phyloP scores from a whole-genome alignment of 2,329 filamentous ascomycete genomes.

The Lomentospora prolificans region DNA sequence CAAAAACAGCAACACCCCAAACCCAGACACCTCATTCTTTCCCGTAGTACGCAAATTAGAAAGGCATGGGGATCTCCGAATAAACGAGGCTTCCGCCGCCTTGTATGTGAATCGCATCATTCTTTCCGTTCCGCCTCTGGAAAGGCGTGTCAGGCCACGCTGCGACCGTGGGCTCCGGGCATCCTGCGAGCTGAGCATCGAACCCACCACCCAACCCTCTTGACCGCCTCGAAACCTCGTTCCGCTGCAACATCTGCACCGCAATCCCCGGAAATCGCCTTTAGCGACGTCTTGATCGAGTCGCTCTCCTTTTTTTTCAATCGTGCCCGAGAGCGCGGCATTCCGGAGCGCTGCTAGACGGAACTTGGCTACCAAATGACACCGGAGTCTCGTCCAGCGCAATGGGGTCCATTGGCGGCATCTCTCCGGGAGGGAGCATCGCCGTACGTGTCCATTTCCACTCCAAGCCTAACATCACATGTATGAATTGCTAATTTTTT shows the following conservation, averaged over 20 bases:
- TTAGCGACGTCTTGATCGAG: not conserved
- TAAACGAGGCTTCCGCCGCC: not conserved
- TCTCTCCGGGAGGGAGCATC: constrained; percentile 70
- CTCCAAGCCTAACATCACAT: not conserved
- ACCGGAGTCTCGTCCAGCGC: constrained; percentile 4
- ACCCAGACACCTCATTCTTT: not conserved
- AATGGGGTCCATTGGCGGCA: constrained; percentile 37
- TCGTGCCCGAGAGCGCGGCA: not conserved
- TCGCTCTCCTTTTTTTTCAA: not conserved
- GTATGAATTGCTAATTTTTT: constrained; percentile 14
- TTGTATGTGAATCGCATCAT: not conserved
- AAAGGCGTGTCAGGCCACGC: not conserved
- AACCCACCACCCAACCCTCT: not conserved
- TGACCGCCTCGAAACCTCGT: not conserved
- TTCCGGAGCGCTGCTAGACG: not conserved
- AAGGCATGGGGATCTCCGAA: constrained; percentile 5
- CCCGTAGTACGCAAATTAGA: not conserved
- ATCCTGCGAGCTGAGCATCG: not conserved
- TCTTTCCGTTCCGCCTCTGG: not conserved
- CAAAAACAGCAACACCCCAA: constrained; percentile 6
- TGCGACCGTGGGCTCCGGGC: not conserved
- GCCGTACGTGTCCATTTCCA: constrained; percentile 42
- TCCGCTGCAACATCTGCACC: not conserved
- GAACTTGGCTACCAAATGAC: constrained; percentile 6
- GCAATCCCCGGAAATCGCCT: not conserved